Percentiles rank a stretch among this genome's conserved stretches.
Conservation (phyloP, 139 green algal genomes). For the Gonium pectorale region DNA sequence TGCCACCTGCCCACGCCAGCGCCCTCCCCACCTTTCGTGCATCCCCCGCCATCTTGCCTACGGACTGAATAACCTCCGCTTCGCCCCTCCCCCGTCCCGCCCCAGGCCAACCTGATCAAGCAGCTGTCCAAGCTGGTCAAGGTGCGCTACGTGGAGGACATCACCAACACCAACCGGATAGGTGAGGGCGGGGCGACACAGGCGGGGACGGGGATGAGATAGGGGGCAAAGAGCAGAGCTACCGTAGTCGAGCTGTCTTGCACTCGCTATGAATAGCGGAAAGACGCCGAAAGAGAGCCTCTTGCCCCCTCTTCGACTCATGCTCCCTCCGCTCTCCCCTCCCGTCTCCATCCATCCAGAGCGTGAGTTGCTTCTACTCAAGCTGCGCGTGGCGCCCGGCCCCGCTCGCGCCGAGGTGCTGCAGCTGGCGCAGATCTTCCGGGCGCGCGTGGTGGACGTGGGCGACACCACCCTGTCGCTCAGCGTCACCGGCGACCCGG, state of each 20-base stretch:
- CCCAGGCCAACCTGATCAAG: slow-evolving; percentile 85
- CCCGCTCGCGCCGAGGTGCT: slow-evolving; percentile 86
- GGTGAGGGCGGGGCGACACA: slow-evolving; percentile 54
- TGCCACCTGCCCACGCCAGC: too few relatives aligned
- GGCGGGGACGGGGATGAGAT: neutral
- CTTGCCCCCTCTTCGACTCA: neutral
- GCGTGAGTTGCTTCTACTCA: slow-evolving; percentile 95
- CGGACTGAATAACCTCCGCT: too few relatives aligned
- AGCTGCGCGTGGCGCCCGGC: slow-evolving; percentile 80
- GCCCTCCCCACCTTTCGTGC: too few relatives aligned
- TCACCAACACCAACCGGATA: slow-evolving; percentile 82
- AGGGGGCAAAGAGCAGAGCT: too few relatives aligned
- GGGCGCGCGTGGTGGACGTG: slow-evolving; percentile 92
- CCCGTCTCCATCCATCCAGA: slow-evolving; percentile 64
- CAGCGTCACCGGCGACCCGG: slow-evolving; percentile 88
- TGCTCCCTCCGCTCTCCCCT: neutral
- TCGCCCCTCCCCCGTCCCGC: neutral
- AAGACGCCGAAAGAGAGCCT: neutral
- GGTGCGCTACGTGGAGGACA: slow-evolving; percentile 96
- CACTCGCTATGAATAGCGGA: too few relatives aligned
- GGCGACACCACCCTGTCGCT: slow-evolving; percentile 76
- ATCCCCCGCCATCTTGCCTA: too few relatives aligned
- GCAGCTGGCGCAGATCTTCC: slow-evolving; percentile 94
- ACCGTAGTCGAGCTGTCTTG: too few relatives aligned
- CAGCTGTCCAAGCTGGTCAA: slow-evolving; percentile 97